Evolutionary conservation across 192 early-diverging fungal genomes (phyloP).

Genomic region (Spizellomyces punctatus): DNA sequence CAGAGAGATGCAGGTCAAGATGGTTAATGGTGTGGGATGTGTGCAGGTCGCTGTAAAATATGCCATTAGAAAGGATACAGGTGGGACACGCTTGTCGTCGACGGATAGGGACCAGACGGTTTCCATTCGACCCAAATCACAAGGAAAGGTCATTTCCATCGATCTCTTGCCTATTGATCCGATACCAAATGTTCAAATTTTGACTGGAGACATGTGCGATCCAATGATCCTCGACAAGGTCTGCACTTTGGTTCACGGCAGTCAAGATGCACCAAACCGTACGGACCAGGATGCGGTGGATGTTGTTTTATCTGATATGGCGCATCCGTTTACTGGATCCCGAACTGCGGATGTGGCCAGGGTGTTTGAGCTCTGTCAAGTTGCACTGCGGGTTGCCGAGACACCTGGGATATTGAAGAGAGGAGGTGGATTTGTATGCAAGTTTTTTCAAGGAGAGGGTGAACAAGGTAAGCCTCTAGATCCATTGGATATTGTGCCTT

Average conservation of each 20-base stretch:
- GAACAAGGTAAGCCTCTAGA: background rate
- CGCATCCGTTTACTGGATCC: slow-evolving; percentile 75
- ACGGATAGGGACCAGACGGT: background rate
- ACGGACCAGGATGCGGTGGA: slow-evolving; percentile 26
- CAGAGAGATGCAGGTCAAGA: background rate
- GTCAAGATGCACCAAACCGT: background rate
- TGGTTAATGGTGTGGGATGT: background rate
- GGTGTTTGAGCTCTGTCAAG: slow-evolving; percentile 64
- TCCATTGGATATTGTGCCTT: no score
- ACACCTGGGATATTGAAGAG: slow-evolving; percentile 44
- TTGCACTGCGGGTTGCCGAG: slow-evolving; percentile 65
- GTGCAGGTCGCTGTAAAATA: slow-evolving; percentile 11
- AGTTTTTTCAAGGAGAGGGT: slow-evolving; percentile 57
- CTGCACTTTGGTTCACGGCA: slow-evolving; percentile 5
- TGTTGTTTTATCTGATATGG: slow-evolving; percentile 71
- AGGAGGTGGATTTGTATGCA: slow-evolving; percentile 69
- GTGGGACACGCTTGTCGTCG: background rate
- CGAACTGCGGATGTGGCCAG: slow-evolving; percentile 66
- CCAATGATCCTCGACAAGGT: slow-evolving; percentile 32
- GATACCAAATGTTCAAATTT: slow-evolving; percentile 61
- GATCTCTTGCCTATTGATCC: slow-evolving; percentile 73
- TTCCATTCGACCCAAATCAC: no score
- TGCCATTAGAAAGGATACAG: background rate
- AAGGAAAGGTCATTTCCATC: slow-evolving; percentile 63
- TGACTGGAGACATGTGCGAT: slow-evolving; percentile 72